A percentile compares a stretch with the other conserved stretches of the same genome.
phyloP scores from a whole-genome alignment of 1,284 basidiomycete species.

The Ustilago curta region DNA sequence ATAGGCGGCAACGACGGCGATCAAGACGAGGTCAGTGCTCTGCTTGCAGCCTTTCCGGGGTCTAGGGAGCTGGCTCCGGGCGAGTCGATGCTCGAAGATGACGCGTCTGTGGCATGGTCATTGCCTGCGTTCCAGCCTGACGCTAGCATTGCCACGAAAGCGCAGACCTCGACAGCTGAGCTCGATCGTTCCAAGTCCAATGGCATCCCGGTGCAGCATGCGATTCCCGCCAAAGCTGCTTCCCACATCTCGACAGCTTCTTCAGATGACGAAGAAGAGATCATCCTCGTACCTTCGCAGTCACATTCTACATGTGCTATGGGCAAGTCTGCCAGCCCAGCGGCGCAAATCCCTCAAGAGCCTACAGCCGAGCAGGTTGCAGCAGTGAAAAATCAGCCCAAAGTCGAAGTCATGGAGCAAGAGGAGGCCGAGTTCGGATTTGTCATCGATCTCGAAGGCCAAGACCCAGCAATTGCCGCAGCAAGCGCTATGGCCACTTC shows the following conservation, averaged over 20 bases:
- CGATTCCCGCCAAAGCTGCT: slow-evolving; percentile 1
- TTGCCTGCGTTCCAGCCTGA: slow-evolving; percentile 35
- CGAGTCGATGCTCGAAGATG: slow-evolving; percentile 45
- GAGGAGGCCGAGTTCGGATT: slow-evolving; percentile 33
- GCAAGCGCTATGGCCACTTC: slow-evolving; percentile 5
- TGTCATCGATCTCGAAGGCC: slow-evolving; percentile 48
- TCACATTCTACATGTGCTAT: not conserved
- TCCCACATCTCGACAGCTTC: slow-evolving; percentile 21
- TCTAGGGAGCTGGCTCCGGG: slow-evolving; percentile 43
- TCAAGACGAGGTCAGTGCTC: slow-evolving; percentile 45
- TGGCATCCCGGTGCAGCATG: not conserved
- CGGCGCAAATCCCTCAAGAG: not conserved
- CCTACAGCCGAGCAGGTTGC: slow-evolving; percentile 6
- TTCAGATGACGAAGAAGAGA: slow-evolving; percentile 38
- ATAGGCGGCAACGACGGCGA: slow-evolving; percentile 10
- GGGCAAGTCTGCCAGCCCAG: not conserved
- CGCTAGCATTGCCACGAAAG: not conserved
- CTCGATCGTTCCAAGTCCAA: not conserved
- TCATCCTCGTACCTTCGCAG: slow-evolving; percentile 30
- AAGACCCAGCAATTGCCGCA: slow-evolving; percentile 16
- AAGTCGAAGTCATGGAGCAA: slow-evolving; percentile 18
- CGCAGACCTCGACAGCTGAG: not conserved
- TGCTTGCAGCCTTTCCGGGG: slow-evolving; percentile 53
- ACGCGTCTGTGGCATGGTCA: slow-evolving; percentile 19
- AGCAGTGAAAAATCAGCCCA: slow-evolving; percentile 12